phyloP scores from a whole-genome alignment of 345 rosid species.

The Noccaea caerulescens region DNA sequence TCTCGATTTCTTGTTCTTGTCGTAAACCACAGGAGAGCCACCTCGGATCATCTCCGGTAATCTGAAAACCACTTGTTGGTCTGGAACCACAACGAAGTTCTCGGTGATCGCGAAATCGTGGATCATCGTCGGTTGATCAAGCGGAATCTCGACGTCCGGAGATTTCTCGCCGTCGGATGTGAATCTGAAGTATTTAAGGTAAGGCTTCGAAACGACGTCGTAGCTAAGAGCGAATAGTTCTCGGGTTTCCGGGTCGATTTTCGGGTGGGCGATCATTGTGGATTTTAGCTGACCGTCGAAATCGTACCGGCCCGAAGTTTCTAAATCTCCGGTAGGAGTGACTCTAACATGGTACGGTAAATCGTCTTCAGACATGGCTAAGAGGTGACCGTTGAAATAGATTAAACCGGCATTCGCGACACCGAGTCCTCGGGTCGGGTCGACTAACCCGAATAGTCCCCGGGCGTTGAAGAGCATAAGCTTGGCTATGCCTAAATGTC shows the following conservation, averaged over 20 bases:
- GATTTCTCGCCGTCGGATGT: slow-evolving; percentile 61
- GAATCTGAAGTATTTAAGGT: slow-evolving; percentile 70
- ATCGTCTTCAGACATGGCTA: slow-evolving; percentile 94
- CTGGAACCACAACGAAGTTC: slow-evolving; percentile 76
- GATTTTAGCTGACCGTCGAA: slow-evolving; percentile 62
- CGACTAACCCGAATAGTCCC: slow-evolving; percentile 61
- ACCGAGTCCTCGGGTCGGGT: slow-evolving; percentile 66
- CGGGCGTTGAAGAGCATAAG: slow-evolving; percentile 72
- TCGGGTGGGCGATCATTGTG: slow-evolving; percentile 91
- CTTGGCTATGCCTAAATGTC: slow-evolving; percentile 81
- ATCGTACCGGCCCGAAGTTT: slow-evolving; percentile 64
- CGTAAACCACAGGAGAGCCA: slow-evolving; percentile 83
- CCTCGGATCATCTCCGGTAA: slow-evolving; percentile 72
- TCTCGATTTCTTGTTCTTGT: slow-evolving; percentile 67
- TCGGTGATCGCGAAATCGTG: slow-evolving; percentile 85
- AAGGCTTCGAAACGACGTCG: slow-evolving; percentile 72
- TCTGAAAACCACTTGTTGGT: slow-evolving; percentile 82
- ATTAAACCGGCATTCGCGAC: slow-evolving; percentile 85
- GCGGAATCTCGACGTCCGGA: slow-evolving; percentile 65
- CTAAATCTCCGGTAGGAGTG: slow-evolving; percentile 68
- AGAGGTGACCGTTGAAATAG: slow-evolving; percentile 68
- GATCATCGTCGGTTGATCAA: slow-evolving; percentile 78
- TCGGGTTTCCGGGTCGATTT: slow-evolving; percentile 66
- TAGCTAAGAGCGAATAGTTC: slow-evolving; percentile 77
- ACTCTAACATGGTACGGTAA: slow-evolving; percentile 74